Evolutionary conservation across 495 filamentous ascomycete species (phyloP).

Genomic region (Tuber indicum): DNA sequence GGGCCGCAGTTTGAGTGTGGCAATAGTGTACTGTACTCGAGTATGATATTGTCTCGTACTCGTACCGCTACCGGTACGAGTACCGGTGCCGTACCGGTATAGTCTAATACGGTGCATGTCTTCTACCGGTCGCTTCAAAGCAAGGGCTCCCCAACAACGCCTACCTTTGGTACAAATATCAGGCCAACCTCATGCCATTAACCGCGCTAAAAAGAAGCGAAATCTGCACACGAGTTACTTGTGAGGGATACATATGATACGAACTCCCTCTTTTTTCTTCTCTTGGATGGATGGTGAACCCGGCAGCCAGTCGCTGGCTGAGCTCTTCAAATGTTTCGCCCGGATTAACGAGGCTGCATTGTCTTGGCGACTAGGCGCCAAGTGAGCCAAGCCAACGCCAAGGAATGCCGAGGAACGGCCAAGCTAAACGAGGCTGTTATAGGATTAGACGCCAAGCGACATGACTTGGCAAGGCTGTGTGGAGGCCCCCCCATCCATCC

Average conservation of each 20-base stretch:
- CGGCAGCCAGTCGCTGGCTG: neutral
- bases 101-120: neutral
- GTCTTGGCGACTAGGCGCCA: constrained; percentile 27
- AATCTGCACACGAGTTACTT: neutral
- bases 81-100: neutral
- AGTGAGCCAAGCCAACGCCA: constrained; percentile 24
- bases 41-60: too few relatives aligned
- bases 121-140: neutral
- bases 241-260: neutral
- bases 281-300: neutral
- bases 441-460: constrained; percentile 28
- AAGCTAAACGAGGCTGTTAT: constrained; percentile 15
- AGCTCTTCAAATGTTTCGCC: neutral
- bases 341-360: neutral
- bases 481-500: neutral
- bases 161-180: neutral
- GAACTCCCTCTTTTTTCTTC: neutral
- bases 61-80: too few relatives aligned
- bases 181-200: neutral
- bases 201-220: neutral
- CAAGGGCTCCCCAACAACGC: too few relatives aligned
- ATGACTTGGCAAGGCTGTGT: constrained; percentile 26
- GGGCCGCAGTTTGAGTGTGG: too few relatives aligned
- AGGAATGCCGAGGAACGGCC: constrained; percentile 28
- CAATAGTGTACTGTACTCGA: too few relatives aligned